These are phyloP conservation scores for Russula abietina DNA, from an alignment of 768 basidiomycete genomes.

Conservation along the genomic window DNA sequence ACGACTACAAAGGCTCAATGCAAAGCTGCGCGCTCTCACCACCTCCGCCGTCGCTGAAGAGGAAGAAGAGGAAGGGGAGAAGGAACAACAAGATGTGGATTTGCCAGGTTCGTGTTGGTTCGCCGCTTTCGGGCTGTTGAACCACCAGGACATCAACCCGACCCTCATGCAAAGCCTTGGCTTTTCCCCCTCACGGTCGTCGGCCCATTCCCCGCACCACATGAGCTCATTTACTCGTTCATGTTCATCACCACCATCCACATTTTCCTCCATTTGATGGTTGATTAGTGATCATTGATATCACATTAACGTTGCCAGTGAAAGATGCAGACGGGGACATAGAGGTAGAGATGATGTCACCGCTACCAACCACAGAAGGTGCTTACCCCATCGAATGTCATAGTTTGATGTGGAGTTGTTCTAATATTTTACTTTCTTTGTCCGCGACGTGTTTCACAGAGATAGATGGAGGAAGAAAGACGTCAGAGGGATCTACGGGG, in stretches of 20 bases:
- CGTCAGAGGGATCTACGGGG: constrained; percentile 29
- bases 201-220: constrained; percentile 6
- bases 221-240: not conserved
- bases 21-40: constrained; percentile 51
- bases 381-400: not conserved
- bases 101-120: constrained; percentile 25
- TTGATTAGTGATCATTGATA: not conserved
- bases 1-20: constrained; percentile 63
- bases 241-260: not conserved
- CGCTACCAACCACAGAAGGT: constrained; percentile 12
- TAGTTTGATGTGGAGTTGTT: not conserved
- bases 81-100: constrained; percentile 25
- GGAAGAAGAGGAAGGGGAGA: constrained; percentile 3
- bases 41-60: constrained; percentile 21
- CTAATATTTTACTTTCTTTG: not conserved
- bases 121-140: constrained; percentile 26
- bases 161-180: constrained; percentile 41
- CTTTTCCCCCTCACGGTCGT: not conserved
- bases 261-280: not conserved
- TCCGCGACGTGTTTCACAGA: constrained; percentile 43
- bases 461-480: constrained; percentile 38
- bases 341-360: not conserved
- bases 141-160: constrained; percentile 51
- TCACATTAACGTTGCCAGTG: constrained; percentile 2
- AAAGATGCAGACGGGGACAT: not conserved